Base-by-base conservation (phyloP, 2,329 filamentous ascomycete species). In the Pleomassaria siparia region DNA sequence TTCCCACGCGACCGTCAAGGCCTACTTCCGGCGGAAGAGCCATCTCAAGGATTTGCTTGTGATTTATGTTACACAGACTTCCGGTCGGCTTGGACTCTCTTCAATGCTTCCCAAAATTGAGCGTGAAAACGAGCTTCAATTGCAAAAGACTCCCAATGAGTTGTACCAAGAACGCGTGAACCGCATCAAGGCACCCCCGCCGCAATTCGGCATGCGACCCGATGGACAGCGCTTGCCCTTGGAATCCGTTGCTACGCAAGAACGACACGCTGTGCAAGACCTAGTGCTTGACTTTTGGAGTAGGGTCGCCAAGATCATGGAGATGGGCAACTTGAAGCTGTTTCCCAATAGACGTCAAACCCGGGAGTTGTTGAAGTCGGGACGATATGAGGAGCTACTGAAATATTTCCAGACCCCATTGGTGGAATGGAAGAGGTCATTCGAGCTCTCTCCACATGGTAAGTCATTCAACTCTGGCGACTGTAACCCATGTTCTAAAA, bases 61-160 rank as follows among this genome's bases (percentile, higher is more conserved):
- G 46, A 90, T 96, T 50, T 97, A 97, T 67, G 83, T 95, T 32
- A 92, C 89, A 1, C 91, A 97, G 71, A 86, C 95, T n/a, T 92
- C 91, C 52, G 94, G 92, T 15, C 85, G 94, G 15, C 80, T 99
- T 10, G 91, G 91, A 1, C 89, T 95, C 77, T 95, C 91, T 0
- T 95, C 89, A 43, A 96, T 96, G 89, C 86, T 96, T 2, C 91
- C 91, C 2, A 70, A 70, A 44, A 59, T 68, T 16, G 60, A 69
- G 32, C 60, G 61, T 12, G 62, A 64, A 16, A 7, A 18, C n/a
- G 60, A 58, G 20, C 43, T 63, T 7, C 47, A 51, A 3, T 50
- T 58, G 16, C 55, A 61, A 0, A 61, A 58, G 8, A 67, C 65
- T 0, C 67, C 69, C 2, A 61, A 65, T 11, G 60, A 71, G 39